Evolutionary conservation across 371 early-diverging fungal species (phyloP).

Genomic region (Neoconidiobolus thromboides): DNA sequence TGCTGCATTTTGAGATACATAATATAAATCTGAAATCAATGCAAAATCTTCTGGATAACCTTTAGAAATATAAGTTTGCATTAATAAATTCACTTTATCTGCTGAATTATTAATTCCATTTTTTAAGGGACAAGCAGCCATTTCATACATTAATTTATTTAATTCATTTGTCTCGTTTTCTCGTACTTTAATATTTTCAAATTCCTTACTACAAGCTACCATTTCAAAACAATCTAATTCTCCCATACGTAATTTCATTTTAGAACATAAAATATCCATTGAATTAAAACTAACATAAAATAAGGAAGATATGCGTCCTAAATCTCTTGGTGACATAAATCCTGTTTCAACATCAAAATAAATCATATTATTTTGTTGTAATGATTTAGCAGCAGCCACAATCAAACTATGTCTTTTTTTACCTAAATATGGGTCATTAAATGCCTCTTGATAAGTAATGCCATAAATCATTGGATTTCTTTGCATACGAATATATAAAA

Average conservation of each 20-base stretch:
- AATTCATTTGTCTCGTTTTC: slow-evolving; percentile 73
- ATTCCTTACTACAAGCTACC: slow-evolving; percentile 79
- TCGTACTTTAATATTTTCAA: slow-evolving; percentile 76
- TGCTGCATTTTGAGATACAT: slow-evolving; percentile 81
- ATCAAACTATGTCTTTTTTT: slow-evolving; percentile 55
- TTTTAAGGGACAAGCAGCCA: slow-evolving; percentile 40
- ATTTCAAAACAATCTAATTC: slow-evolving; percentile 80
- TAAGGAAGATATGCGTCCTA: slow-evolving; percentile 80
- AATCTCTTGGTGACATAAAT: slow-evolving; percentile 65
- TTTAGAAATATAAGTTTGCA: slow-evolving; percentile 72
- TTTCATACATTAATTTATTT: slow-evolving; percentile 35
- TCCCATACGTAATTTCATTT: slow-evolving; percentile 53
- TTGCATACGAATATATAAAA: slow-evolving; percentile 90
- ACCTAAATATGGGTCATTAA: slow-evolving; percentile 59
- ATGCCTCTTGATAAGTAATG: slow-evolving; percentile 46
- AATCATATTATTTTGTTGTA: slow-evolving; percentile 86
- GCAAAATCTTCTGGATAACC: slow-evolving; percentile 74
- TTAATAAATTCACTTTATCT: slow-evolving; percentile 82
- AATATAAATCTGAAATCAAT: slow-evolving; percentile 75
- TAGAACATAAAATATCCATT: slow-evolving; percentile 61
- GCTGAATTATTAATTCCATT: slow-evolving; percentile 23
- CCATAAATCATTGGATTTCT: slow-evolving; percentile 88
- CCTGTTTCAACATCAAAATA: slow-evolving; percentile 67
- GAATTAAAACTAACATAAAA: slow-evolving; percentile 77
- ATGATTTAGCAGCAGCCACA: slow-evolving; percentile 39